Conservation (phyloP, 257 asterid species). For the Lithospermum erythrorhizon region DNA sequence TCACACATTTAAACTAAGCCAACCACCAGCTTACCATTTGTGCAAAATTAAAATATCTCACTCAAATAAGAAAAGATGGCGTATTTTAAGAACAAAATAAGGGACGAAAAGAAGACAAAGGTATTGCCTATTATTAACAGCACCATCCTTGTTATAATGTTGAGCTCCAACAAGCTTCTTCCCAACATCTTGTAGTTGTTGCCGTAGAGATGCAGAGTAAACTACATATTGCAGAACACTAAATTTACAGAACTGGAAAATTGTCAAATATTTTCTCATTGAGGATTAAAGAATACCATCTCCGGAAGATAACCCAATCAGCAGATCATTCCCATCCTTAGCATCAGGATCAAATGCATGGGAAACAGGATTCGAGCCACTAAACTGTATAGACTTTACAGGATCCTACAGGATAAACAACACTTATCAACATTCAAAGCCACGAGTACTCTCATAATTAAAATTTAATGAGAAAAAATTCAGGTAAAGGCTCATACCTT, state of each 20-base stretch:
- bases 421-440: slow-evolving; percentile 27
- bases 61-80: background rate
- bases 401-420: slow-evolving; percentile 65
- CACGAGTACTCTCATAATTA: background rate
- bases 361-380: slow-evolving; percentile 71
- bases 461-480: background rate
- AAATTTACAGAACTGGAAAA: background rate
- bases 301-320: slow-evolving; percentile 87
- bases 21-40: background rate
- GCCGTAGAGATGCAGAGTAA: slow-evolving; percentile 85
- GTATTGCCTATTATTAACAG: slow-evolving; percentile 48
- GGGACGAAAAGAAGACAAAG: background rate
- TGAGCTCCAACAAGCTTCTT: slow-evolving; percentile 99
- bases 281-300: slow-evolving; percentile 46
- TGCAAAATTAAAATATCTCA: background rate
- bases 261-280: background rate
- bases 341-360: slow-evolving; percentile 95
- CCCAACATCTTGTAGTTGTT: slow-evolving; percentile 91
- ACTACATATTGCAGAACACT: slow-evolving; percentile 30
- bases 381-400: slow-evolving; percentile 83
- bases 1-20: background rate
- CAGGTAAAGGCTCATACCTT: slow-evolving; percentile 38
- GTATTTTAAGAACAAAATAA: background rate
- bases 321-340: slow-evolving; percentile 97
- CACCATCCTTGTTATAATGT: slow-evolving; percentile 95